Base-by-base conservation (phyloP, 73 alveolate species). In the Tetrahymena thermophila region DNA sequence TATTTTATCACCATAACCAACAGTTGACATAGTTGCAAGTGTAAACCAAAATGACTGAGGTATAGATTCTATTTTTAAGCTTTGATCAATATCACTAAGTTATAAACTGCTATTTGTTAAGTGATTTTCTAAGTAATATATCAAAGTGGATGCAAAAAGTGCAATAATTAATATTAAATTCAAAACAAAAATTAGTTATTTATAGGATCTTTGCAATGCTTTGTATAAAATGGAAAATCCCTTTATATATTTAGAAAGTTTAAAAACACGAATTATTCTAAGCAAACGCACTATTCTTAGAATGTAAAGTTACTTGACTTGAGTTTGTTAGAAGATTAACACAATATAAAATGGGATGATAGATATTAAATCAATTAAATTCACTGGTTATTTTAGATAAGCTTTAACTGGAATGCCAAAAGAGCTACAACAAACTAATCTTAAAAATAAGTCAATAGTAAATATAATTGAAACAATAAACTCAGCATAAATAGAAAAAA, bases 1-100 rank as follows among this genome's bases (percentile, higher is more conserved):
- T 11, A 95, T 50, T 55, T 95, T 95, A 95, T 95, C 97, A 14
- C 97, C 97, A 89, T 95, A 95, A 55, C 97, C 97, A 6, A 95
- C 97, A 35, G 97, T 95, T 10, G 97, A 85, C 97, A 95, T 95
- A 3, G 97, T 95, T 85, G 56, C 95, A 10, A 95, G 34, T 19
- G 94, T 84, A 83, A 89, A 95, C 97, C 97, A 95, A 43, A 95
- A 16, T 14, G 95, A 95, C 89, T 95, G 93, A 21, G 95, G 35
- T 14, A 95, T 95, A 3, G 97, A 95, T 71, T 42, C 25, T 8
- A 95, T 94, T n/a, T 84, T n/a, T 5, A 42, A 28, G 58, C 37
- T 28, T 10, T 31, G 57, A 34, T 85, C 56, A 1, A 17, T n/a
- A 14, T 43, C 35, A 0, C 50, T 15, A 21, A 85, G 50, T 43